A percentile compares a stretch with the other conserved stretches of the same genome.
Conservation (phyloP, 2,329 filamentous ascomycete species). For the Diatrype stigma region DNA sequence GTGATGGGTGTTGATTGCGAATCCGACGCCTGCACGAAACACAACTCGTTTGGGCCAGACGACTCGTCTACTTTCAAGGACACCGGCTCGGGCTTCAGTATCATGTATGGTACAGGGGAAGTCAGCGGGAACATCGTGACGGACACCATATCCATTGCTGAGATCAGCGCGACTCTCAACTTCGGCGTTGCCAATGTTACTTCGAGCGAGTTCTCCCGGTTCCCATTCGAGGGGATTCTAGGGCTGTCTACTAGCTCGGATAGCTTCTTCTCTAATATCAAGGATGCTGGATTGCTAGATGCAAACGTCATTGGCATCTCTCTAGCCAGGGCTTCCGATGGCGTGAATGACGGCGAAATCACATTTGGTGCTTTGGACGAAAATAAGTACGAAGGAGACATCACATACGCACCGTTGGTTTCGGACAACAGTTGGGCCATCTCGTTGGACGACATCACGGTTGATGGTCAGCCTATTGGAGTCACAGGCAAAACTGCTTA, state of each 20-base stretch:
- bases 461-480: conserved; percentile 55
- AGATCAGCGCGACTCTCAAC: conserved; percentile 57
- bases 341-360: conserved; percentile 67
- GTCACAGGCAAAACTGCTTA: conserved; percentile 59
- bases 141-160: conserved; percentile 65
- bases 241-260: conserved; percentile 67
- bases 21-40: conserved; percentile 61
- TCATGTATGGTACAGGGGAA: conserved; percentile 73
- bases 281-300: conserved; percentile 49
- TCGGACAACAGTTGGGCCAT: conserved; percentile 64
- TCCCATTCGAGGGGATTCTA: conserved; percentile 84
- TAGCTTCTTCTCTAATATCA: conserved; percentile 64
- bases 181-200: conserved; percentile 72
- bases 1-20: conserved; percentile 71
- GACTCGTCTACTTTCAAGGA: conserved; percentile 62
- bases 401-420: conserved; percentile 60
- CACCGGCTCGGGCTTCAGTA: conserved; percentile 52
- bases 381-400: conserved; percentile 61
- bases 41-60: conserved; percentile 63
- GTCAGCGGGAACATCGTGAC: conserved; percentile 63
- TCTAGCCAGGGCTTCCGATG: conserved; percentile 63
- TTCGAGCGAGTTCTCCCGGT: conserved; percentile 69
- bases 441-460: conserved; percentile 59
- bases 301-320: conserved; percentile 68
- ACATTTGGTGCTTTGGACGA: conserved; percentile 70